phyloP scores from a whole-genome alignment of 2,329 filamentous ascomycete genomes.

The Diaporthe longicolla region DNA sequence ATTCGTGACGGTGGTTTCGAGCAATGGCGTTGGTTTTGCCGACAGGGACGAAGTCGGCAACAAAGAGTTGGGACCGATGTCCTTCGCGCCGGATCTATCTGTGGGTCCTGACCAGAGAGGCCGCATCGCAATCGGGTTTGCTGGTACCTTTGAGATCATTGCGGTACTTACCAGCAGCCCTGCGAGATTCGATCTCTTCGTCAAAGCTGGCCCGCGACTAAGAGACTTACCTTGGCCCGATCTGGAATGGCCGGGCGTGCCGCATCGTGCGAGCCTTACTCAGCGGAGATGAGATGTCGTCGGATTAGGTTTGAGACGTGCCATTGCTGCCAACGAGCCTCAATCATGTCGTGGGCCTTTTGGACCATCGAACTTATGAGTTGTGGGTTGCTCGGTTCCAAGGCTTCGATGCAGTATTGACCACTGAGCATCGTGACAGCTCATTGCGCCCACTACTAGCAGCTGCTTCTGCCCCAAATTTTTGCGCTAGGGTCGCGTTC shows the following conservation, averaged over 20 bases:
- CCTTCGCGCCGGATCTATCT: not conserved
- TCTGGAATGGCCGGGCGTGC: conserved; percentile 22
- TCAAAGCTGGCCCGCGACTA: not conserved
- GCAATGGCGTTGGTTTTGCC: conserved; percentile 7
- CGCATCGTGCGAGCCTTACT: conserved; percentile 26
- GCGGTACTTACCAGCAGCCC: conserved; percentile 20
- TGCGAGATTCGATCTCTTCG: conserved; percentile 20
- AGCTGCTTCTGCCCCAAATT: not conserved
- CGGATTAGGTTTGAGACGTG: conserved; percentile 36
- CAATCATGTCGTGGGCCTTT: conserved; percentile 14
- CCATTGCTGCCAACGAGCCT: conserved; percentile 33
- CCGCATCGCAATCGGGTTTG: conserved; percentile 4
- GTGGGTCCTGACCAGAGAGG: conserved; percentile 16
- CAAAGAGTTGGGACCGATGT: not conserved
- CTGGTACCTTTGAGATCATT: conserved; percentile 18
- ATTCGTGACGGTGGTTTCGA: conserved; percentile 39
- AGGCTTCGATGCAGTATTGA: not conserved
- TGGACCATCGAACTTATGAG: not conserved
- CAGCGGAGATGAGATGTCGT: conserved; percentile 34
- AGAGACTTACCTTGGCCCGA: not conserved
- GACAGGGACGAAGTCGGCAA: not conserved
- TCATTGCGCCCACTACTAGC: not conserved
- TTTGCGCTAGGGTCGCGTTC: no score
- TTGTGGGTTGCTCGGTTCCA: not conserved
- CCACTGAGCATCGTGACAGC: not conserved